Conservation (phyloP, 2,329 filamentous ascomycete genomes). For the Bipolaris sorokiniana region DNA sequence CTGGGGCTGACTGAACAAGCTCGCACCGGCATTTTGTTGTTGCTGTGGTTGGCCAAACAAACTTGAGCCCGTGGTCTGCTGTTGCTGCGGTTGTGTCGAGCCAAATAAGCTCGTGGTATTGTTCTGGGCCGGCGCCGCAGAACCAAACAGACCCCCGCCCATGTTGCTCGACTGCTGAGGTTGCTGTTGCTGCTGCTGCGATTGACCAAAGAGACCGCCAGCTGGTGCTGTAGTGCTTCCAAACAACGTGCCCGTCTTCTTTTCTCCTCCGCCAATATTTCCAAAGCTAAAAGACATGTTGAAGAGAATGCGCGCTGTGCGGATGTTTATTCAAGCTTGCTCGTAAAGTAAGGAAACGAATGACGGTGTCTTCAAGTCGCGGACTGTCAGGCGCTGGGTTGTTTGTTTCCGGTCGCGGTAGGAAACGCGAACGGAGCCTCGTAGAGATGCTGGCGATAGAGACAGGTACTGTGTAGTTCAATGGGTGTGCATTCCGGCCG, state of each 20-base stretch:
- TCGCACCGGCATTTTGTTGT: constrained; percentile 49
- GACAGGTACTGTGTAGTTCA: constrained; percentile 11
- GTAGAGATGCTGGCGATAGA: not conserved
- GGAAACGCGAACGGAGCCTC: constrained; percentile 18
- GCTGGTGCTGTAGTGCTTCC: constrained; percentile 45
- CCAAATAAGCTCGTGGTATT: constrained; percentile 31
- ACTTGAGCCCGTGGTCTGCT: constrained; percentile 15
- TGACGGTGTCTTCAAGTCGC: constrained; percentile 5
- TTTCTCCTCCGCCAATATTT: constrained; percentile 34
- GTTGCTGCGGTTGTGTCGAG: constrained; percentile 20
- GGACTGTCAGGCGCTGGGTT: constrained; percentile 11
- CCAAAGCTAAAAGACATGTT: constrained; percentile 44
- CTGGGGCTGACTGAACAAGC: constrained; percentile 49
- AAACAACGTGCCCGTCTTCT: constrained; percentile 47
- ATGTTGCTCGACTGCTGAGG: constrained; percentile 17
- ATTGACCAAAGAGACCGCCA: constrained; percentile 50
- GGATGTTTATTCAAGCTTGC: not conserved
- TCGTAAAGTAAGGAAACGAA: not conserved
- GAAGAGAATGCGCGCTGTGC: not conserved
- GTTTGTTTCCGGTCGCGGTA: constrained; percentile 27
- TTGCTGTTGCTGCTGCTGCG: constrained; percentile 35
- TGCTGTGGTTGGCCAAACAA: constrained; percentile 36
- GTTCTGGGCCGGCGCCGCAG: constrained; percentile 25
- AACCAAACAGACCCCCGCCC: constrained; percentile 32
- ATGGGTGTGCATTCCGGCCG: constrained; percentile 16